Evolutionary conservation across 2,329 filamentous ascomycete genomes (phyloP).

Genomic region (Pseudocercospora eumusae): DNA sequence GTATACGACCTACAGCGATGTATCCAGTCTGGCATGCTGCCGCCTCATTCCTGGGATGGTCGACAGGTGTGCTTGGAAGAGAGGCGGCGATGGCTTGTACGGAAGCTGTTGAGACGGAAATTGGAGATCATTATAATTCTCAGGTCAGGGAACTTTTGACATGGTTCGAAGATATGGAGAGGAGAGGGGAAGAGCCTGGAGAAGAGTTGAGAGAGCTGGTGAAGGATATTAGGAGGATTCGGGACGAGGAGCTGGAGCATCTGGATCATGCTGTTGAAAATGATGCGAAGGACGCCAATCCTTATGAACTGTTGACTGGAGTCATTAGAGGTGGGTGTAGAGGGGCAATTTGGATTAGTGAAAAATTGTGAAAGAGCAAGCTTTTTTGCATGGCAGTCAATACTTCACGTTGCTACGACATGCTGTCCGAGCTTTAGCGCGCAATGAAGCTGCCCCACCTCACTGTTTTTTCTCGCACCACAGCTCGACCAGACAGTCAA

Average conservation of each 20-base stretch:
- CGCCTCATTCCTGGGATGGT: conserved; percentile 82
- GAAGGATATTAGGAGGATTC: conserved; percentile 73
- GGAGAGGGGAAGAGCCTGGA: conserved; percentile 75
- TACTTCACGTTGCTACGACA: too few species aligned
- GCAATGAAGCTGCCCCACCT: too few species aligned
- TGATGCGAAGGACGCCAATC: conserved; percentile 84
- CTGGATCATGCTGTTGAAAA: conserved; percentile 92
- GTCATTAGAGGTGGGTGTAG: conserved; percentile 88
- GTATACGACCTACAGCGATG: conserved; percentile 87
- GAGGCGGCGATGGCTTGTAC: conserved; percentile 99
- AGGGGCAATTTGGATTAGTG: conserved; percentile 89
- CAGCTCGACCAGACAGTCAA: too few species aligned
- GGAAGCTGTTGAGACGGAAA: conserved; percentile 97
- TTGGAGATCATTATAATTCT: conserved; percentile 91
- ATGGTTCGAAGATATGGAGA: conserved; percentile 76
- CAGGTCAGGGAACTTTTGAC: conserved; percentile 81
- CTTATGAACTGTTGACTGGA: conserved; percentile 84
- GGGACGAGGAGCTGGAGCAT: conserved; percentile 96
- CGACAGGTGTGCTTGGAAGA: conserved; percentile 81
- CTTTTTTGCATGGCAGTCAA: too few species aligned
- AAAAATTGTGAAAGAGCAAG: conserved; percentile 58
- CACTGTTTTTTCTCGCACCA: not conserved
- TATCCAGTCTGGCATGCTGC: conserved; percentile 86
- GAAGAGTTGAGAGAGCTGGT: conserved; percentile 74
- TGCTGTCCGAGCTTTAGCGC: too few species aligned